These are phyloP conservation scores for Mucor lusitanicus DNA, from an alignment of 371 early-diverging fungal species.

Conservation along the genomic window DNA sequence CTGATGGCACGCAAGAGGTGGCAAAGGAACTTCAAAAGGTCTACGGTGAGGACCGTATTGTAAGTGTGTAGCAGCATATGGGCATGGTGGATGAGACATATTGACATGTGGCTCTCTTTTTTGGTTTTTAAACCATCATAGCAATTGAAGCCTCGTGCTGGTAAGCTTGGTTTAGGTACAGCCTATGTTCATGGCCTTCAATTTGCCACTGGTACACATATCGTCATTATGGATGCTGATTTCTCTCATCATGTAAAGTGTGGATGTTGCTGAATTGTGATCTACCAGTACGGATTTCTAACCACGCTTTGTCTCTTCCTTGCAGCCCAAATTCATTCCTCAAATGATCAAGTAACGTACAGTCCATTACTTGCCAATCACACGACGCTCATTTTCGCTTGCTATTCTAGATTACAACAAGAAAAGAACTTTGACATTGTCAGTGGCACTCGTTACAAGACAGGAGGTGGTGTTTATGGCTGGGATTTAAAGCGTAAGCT, in stretches of 20 bases:
- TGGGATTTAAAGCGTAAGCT: constrained; percentile 98
- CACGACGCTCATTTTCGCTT: background rate
- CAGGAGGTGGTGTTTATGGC: constrained; percentile 96
- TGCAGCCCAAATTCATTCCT: constrained; percentile 95
- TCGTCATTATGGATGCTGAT: constrained; percentile 99
- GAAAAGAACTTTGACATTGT: constrained; percentile 91
- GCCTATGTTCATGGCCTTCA: constrained; percentile 97
- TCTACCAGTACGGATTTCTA: background rate
- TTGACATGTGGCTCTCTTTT: background rate
- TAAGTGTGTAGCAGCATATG: constrained; percentile 32
- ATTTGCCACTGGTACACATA: constrained; percentile 91
- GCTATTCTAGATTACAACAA: constrained; percentile 66
- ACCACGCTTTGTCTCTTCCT: background rate
- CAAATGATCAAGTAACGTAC: constrained; percentile 78
- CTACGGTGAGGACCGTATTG: constrained; percentile 90
- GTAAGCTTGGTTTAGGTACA: constrained; percentile 95
- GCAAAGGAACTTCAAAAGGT: constrained; percentile 85
- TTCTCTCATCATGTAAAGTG: constrained; percentile 93
- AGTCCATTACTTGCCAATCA: background rate
- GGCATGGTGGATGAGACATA: too few species aligned
- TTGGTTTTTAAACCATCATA: too few species aligned
- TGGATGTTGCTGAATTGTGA: background rate
- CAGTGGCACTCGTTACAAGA: constrained; percentile 92
- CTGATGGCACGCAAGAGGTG: constrained; percentile 97
- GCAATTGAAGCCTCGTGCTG: constrained; percentile 88